phyloP scores from a whole-genome alignment of 129 eudicot genomes.

The Erigeron canadensis region DNA sequence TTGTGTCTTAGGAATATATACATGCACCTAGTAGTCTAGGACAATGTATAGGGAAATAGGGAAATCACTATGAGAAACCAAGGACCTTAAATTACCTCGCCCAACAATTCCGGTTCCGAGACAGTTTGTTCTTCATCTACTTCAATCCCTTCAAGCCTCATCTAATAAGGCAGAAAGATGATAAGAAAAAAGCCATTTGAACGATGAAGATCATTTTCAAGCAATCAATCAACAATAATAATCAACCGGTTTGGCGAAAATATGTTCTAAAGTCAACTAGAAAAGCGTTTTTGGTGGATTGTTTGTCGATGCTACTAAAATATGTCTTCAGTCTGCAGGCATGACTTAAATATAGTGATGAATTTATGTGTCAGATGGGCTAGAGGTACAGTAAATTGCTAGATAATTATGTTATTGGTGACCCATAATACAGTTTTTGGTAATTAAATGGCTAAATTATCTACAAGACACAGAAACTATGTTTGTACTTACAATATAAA shows the following conservation, averaged over 20 bases:
- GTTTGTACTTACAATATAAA: conserved; percentile 57
- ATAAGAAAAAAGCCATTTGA: neutral
- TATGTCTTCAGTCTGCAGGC: no score
- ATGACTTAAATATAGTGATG: no score
- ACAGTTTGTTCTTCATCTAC: conserved; percentile 87
- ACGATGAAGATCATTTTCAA: no score
- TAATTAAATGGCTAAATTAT: neutral
- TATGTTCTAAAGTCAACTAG: no score
- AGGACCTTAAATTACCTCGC: conserved; percentile 52
- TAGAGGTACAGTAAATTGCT: no score
- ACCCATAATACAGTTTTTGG: neutral
- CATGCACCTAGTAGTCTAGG: neutral
- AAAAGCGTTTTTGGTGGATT: no score
- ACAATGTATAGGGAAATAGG: no score
- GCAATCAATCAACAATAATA: no score
- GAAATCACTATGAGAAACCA: neutral
- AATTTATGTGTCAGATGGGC: no score
- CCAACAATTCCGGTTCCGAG: conserved; percentile 72
- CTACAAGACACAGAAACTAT: neutral
- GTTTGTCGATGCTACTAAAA: no score
- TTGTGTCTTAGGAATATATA: neutral
- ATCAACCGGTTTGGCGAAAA: no score
- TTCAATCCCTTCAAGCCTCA: conserved; percentile 68
- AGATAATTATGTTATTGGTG: no score
- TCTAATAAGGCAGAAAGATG: conserved; percentile 34